Percentiles rank a stretch among this genome's conserved stretches.
phyloP scores from a whole-genome alignment of 768 basidiomycete genomes.

The Hemileccinum rubropunctum region DNA sequence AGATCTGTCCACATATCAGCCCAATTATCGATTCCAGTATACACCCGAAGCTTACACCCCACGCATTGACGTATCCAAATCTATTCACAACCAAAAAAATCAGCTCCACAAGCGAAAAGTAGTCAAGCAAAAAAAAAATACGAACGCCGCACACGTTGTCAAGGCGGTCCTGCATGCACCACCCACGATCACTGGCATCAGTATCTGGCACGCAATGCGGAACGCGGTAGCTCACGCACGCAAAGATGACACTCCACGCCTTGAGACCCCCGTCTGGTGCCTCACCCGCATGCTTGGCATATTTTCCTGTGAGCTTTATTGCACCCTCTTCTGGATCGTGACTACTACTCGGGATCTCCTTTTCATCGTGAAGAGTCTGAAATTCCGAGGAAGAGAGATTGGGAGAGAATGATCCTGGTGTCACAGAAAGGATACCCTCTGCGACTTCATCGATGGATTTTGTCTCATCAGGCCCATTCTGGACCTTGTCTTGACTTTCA shows the following conservation, averaged over 20 bases:
- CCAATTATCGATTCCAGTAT: neutral
- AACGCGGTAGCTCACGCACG: conserved; percentile 11
- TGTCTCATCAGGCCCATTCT: neutral
- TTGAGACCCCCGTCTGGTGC: conserved; percentile 31
- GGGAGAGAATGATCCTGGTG: neutral
- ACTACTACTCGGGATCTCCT: neutral
- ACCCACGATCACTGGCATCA: neutral
- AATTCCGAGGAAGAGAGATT: neutral
- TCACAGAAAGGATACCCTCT: too few relatives aligned
- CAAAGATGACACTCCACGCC: conserved; percentile 31
- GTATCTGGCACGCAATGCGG: too few relatives aligned
- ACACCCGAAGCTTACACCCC: conserved; percentile 55
- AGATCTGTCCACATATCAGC: conserved; percentile 42
- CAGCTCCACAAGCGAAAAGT: neutral
- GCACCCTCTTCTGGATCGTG: conserved; percentile 8
- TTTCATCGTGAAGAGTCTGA: conserved; percentile 15
- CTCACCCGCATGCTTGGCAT: conserved; percentile 18
- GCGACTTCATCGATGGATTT: neutral
- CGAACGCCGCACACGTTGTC: conserved; percentile 41
- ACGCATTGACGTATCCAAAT: conserved; percentile 71
- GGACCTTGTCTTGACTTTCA: neutral
- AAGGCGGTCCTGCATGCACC: conserved; percentile 10
- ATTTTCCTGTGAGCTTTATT: conserved; percentile 7
- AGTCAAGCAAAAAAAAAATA: neutral
- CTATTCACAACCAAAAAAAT: conserved; percentile 23